Conservation (phyloP, 2,329 filamentous ascomycete genomes). For the Colletotrichum camelliae region DNA sequence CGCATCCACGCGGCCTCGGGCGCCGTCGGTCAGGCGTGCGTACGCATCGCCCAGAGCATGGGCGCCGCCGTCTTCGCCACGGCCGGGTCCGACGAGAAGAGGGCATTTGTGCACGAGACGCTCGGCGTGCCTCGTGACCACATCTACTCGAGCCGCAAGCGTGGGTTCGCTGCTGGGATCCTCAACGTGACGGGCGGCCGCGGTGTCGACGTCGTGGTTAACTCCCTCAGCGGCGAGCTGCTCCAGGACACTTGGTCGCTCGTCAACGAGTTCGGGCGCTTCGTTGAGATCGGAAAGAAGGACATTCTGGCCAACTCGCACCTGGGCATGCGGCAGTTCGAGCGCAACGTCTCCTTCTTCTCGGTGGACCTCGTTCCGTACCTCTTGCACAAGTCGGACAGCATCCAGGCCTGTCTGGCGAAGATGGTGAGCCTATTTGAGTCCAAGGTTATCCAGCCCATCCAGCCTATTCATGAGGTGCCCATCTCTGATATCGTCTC, state of each 20-base stretch:
- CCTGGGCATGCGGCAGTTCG: background rate
- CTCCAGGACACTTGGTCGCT: background rate
- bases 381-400: background rate
- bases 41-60: constrained; percentile 13
- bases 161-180: background rate
- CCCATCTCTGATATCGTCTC: background rate
- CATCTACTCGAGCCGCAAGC: background rate
- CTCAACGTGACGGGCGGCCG: background rate
- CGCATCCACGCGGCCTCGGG: constrained; percentile 26
- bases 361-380: background rate
- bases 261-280: background rate
- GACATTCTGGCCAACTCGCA: background rate
- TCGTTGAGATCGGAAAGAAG: background rate
- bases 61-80: constrained; percentile 36
- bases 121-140: background rate
- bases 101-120: constrained; percentile 26
- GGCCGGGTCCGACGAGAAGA: constrained; percentile 37
- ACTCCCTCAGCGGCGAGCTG: background rate
- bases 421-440: background rate
- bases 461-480: background rate
- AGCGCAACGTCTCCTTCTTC: background rate
- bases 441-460: background rate
- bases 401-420: background rate
- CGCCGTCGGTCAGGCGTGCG: constrained; percentile 23
- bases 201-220: background rate